Evolutionary conservation across 2,329 filamentous ascomycete genomes (phyloP).

Genomic region (Lachnellula willkommii): DNA sequence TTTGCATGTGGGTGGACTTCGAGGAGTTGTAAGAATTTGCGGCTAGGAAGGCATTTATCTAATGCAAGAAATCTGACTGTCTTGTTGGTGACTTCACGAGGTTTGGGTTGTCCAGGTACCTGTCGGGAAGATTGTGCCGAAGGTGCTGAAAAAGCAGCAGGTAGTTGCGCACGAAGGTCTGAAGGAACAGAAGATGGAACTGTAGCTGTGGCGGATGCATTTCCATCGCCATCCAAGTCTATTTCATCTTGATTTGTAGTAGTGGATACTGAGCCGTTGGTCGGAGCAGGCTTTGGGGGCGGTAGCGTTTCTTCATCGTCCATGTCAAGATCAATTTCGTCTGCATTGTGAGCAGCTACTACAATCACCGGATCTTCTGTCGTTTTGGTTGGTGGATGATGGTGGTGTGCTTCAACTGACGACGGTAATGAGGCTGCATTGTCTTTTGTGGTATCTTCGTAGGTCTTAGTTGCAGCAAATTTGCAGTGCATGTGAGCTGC

Average conservation of each 20-base stretch:
- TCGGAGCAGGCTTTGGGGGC: constrained; percentile 14
- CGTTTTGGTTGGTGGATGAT: not conserved
- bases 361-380: not conserved
- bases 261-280: not conserved
- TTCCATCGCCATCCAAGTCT: constrained; percentile 4
- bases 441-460: constrained; percentile 32
- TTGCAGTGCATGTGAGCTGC: constrained; percentile 89
- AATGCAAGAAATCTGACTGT: constrained; percentile 80
- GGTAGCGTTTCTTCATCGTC: constrained; percentile 22
- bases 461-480: constrained; percentile 65
- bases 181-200: constrained; percentile 45
- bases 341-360: constrained; percentile 42
- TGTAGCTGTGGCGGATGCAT: not conserved
- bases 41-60: constrained; percentile 79
- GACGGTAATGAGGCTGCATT: constrained; percentile 1
- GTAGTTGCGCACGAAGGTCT: constrained; percentile 66
- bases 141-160: constrained; percentile 62
- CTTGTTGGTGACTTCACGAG: constrained; percentile 69
- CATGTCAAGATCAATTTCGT: constrained; percentile 57
- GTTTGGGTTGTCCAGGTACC: constrained; percentile 57
- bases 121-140: constrained; percentile 36
- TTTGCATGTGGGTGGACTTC: constrained; percentile 48
- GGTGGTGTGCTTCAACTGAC: not conserved
- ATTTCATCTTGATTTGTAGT: constrained; percentile 11
- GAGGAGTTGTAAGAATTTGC: constrained; percentile 76